Base-by-base conservation (phyloP, 2,329 filamentous ascomycete genomes). In the Fusarium sp. region DNA sequence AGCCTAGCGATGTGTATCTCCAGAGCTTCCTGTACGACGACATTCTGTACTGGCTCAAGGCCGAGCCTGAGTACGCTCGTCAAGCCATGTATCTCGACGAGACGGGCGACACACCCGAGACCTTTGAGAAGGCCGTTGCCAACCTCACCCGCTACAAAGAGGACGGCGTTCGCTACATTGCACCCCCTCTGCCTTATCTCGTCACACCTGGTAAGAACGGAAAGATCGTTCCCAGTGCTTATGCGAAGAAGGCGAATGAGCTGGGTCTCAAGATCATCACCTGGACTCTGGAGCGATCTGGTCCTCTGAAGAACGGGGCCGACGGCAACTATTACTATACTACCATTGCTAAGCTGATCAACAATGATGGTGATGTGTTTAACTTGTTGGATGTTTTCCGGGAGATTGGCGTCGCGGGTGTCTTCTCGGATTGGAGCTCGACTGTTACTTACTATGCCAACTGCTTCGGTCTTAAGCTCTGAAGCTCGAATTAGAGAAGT, bases 381-480 rank as follows among this genome's bases (percentile, higher is more conserved):
- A 88, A 85, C 32, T 84, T 93, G n/a, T 79, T 94, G 42, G 88
- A 94, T 74, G 90, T 92, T 3, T 82, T 94, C 6, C 84, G 86
- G 72, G 82, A 93, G 75, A 88, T 93, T 15, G 87, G 88, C 2
- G 88, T 92, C 20, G 81, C 83, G 36, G 90, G 86, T 9, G 86
- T 94, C 70, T 94, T 94, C 76, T 87, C 88, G 8, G 92, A 94
- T 79, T 94, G 92, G 92, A 88, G 88, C 22, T 89, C 89, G 17
- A 92, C 91, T 0, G 87, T 89, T 13, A 92, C 90, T 0, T 93
- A 91, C 74, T 94, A 92, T 81, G 92, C 91, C 72, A 94, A 92
- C 77, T 94, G 92, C 82, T 90, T 93, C 73, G 87, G 81, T 20
- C 70, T 83, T 14, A 70, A 70, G 38, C 28, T 73, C 8, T 74